These are phyloP conservation scores for Sarocladiaceae sp. DNA, from an alignment of 2,329 filamentous ascomycete genomes.

Conservation along the genomic window DNA sequence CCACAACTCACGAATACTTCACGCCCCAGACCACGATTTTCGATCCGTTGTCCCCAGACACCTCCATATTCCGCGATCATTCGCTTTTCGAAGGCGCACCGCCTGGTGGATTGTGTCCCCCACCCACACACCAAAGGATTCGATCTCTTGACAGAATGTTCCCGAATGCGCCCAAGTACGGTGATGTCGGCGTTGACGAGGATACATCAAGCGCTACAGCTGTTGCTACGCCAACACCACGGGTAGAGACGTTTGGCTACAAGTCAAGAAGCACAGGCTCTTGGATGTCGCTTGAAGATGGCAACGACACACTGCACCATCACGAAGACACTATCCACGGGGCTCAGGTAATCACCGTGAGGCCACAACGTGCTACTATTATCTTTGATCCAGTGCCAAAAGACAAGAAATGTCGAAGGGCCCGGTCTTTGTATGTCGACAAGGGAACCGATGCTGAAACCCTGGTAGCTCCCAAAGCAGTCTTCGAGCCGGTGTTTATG, in stretches of 20 bases:
- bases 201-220: background rate
- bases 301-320: slow-evolving; percentile 13
- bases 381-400: slow-evolving; percentile 23
- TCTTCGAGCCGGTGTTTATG: slow-evolving; percentile 41
- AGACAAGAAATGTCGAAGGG: slow-evolving; percentile 21
- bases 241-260: slow-evolving; percentile 5
- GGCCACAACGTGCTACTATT: slow-evolving; percentile 18
- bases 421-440: slow-evolving; percentile 28
- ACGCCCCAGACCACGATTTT: slow-evolving; percentile 14
- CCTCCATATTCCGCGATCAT: slow-evolving; percentile 33
- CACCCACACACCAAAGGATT: slow-evolving; percentile 17
- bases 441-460: slow-evolving; percentile 31
- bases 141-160: slow-evolving; percentile 32
- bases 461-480: slow-evolving; percentile 13
- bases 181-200: slow-evolving; percentile 21
- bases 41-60: slow-evolving; percentile 27
- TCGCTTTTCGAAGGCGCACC: slow-evolving; percentile 25
- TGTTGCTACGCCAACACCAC: slow-evolving; percentile 1
- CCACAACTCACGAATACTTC: background rate
- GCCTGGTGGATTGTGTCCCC: background rate
- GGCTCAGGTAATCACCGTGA: slow-evolving; percentile 25
- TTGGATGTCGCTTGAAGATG: too few relatives aligned
- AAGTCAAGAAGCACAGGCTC: background rate
- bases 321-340: slow-evolving; percentile 20
- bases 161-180: slow-evolving; percentile 22